A percentile compares a stretch with the other conserved stretches of the same genome.
Conservation (phyloP, 148 eudicot species). For the Camellia lanceoleosa region DNA sequence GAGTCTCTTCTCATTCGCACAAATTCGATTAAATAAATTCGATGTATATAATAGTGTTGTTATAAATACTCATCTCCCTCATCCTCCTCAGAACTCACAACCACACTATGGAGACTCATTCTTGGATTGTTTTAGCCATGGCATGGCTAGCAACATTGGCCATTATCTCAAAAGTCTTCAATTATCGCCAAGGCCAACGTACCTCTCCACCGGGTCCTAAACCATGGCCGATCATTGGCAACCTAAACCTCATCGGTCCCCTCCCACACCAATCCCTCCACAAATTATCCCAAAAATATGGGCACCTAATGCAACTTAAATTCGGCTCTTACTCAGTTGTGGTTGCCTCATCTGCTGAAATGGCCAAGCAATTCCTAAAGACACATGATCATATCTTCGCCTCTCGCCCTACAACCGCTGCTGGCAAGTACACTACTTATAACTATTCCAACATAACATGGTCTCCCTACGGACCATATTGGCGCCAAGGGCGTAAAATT, state of each 20-base stretch:
- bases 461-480: conserved; percentile 35
- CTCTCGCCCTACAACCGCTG: conserved; percentile 28
- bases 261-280: conserved; percentile 31
- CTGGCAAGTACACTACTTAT: conserved; percentile 31
- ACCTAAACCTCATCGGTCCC: conserved; percentile 26
- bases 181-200: not conserved
- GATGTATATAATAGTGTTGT: too few relatives aligned
- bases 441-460: conserved; percentile 24
- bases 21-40: too few relatives aligned
- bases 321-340: conserved; percentile 27
- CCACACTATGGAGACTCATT: conserved; percentile 6
- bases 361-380: conserved; percentile 28
- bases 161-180: conserved; percentile 1
- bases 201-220: conserved; percentile 29
- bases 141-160: conserved; percentile 4
- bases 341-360: conserved; percentile 28
- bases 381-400: conserved; percentile 30
- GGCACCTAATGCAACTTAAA: conserved; percentile 29
- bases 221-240: conserved; percentile 36
- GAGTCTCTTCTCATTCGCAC: too few relatives aligned
- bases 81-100: not conserved
- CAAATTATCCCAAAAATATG: conserved; percentile 25
- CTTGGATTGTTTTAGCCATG: conserved; percentile 12
- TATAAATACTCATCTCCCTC: conserved; percentile 4
- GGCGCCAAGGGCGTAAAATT: conserved; percentile 34